phyloP scores from a whole-genome alignment of 73 alveolate species.

The Diophrys appendiculata region DNA sequence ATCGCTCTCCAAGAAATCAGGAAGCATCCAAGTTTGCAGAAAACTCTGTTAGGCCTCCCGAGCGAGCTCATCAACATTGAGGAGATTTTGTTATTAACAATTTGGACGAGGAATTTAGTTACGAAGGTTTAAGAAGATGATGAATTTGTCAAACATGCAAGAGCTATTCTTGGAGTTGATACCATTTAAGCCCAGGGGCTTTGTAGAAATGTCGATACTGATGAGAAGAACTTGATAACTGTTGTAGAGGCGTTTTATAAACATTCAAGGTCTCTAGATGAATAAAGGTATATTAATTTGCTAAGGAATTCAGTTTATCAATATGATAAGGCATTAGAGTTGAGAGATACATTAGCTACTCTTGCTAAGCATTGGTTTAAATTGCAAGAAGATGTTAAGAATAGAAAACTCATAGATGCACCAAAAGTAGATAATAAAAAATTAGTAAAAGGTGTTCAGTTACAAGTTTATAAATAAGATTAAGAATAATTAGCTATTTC shows the following conservation, averaged over 20 bases:
- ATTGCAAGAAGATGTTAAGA: slow-evolving; percentile 32
- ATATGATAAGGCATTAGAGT: slow-evolving; percentile 32
- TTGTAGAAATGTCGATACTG: slow-evolving; percentile 19
- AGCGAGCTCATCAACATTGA: slow-evolving; percentile 24
- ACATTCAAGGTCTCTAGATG: slow-evolving; percentile 3
- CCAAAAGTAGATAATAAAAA: slow-evolving; percentile 38
- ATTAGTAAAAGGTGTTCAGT: slow-evolving; percentile 8
- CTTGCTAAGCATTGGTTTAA: slow-evolving; percentile 51
- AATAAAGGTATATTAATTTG: slow-evolving; percentile 6
- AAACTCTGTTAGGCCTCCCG: slow-evolving; percentile 10
- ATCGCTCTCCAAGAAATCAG: slow-evolving; percentile 11
- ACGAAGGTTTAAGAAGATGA: slow-evolving; percentile 21
- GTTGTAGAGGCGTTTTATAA: slow-evolving; percentile 35
- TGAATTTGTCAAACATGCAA: slow-evolving; percentile 35
- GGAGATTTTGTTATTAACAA: slow-evolving; percentile 16
- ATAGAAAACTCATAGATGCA: slow-evolving; percentile 28
- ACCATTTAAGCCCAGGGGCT: slow-evolving; percentile 43
- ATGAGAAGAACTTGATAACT: slow-evolving; percentile 27
- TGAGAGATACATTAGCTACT: slow-evolving; percentile 4
- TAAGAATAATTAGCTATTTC: neutral
- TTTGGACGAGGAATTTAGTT: slow-evolving; percentile 52
- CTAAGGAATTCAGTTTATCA: slow-evolving; percentile 43
- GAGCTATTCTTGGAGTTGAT: slow-evolving; percentile 43
- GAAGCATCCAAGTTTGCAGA: neutral
- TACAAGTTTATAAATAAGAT: neutral